Evolutionary conservation across 2,329 filamentous ascomycete species (phyloP).

Genomic region (Aschersonia sp.): DNA sequence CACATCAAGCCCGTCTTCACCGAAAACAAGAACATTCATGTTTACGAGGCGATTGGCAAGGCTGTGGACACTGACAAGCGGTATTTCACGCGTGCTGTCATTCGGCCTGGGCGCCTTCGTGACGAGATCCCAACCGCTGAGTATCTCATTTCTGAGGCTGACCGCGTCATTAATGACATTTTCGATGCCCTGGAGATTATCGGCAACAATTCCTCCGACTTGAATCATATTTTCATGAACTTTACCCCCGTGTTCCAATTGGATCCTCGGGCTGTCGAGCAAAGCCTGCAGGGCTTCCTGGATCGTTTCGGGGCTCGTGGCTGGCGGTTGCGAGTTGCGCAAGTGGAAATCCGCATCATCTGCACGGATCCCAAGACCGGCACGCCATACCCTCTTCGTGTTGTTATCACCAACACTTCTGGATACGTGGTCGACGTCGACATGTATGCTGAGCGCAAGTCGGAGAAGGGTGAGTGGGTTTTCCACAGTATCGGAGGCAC

Average conservation of each 20-base stretch:
- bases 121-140: slow-evolving; percentile 98
- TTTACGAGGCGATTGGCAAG: slow-evolving; percentile 94
- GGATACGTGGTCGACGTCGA: slow-evolving; percentile 97
- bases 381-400: slow-evolving; percentile 78
- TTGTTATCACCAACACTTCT: slow-evolving; percentile 95
- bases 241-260: slow-evolving; percentile 95
- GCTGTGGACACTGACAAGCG: slow-evolving; percentile 91
- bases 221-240: slow-evolving; percentile 99
- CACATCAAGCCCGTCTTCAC: slow-evolving; percentile 97
- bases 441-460: slow-evolving; percentile 94
- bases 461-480: slow-evolving; percentile 94
- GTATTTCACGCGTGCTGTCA: slow-evolving; percentile 94
- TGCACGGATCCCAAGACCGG: slow-evolving; percentile 83
- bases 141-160: slow-evolving; percentile 94
- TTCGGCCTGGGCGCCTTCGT: slow-evolving; percentile 81
- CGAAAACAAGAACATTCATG: slow-evolving; percentile 97
- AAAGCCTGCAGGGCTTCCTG: slow-evolving; percentile 86
- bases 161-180: slow-evolving; percentile 94
- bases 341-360: slow-evolving; percentile 95
- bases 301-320: slow-evolving; percentile 90
- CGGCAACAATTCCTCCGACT: slow-evolving; percentile 96
- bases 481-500: slow-evolving; percentile 97
- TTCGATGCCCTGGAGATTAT: slow-evolving; percentile 96
- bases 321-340: slow-evolving; percentile 92
- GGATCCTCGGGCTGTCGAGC: slow-evolving; percentile 75